These are phyloP conservation scores for Tilletia caries DNA, from an alignment of 1,284 basidiomycete species.

Conservation along the genomic window DNA sequence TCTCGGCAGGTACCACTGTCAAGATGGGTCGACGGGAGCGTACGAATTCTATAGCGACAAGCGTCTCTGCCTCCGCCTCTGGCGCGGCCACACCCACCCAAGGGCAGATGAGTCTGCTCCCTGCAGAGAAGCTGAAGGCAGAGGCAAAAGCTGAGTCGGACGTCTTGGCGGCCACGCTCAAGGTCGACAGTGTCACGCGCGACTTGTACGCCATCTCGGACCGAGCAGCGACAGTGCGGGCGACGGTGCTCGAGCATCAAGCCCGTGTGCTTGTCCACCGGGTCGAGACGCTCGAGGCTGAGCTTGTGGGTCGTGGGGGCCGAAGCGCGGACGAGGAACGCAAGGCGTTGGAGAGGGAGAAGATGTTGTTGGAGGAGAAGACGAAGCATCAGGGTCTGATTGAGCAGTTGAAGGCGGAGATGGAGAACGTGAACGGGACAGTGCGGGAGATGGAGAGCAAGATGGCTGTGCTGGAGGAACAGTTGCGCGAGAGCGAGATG, in stretches of 20 bases:
- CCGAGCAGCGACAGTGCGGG: slow-evolving; percentile 25
- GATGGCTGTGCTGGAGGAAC: not conserved
- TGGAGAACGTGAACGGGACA: not conserved
- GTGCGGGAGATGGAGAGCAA: not conserved
- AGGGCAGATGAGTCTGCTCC: slow-evolving; percentile 15
- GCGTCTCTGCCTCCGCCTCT: not conserved
- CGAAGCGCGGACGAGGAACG: slow-evolving; percentile 2
- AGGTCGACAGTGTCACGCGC: slow-evolving; percentile 35
- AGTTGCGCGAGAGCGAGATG: not conserved
- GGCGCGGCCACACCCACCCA: slow-evolving; percentile 13
- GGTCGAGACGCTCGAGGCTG: slow-evolving; percentile 26
- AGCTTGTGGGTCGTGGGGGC: not conserved
- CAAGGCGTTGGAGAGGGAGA: slow-evolving; percentile 6
- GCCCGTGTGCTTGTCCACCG: slow-evolving; percentile 35
- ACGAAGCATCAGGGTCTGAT: not conserved
- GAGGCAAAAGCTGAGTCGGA: slow-evolving; percentile 39
- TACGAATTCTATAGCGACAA: not conserved
- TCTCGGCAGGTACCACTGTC: not conserved
- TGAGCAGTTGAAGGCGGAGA: not conserved
- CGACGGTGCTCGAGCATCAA: slow-evolving; percentile 39
- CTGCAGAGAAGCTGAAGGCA: not conserved
- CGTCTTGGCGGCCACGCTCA: slow-evolving; percentile 27
- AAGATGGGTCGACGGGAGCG: not conserved
- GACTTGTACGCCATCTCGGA: slow-evolving; percentile 34
- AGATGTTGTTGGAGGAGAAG: slow-evolving; percentile 1